Base-by-base conservation (phyloP, 441 rosid genomes). In the Jatropha podagrica region DNA sequence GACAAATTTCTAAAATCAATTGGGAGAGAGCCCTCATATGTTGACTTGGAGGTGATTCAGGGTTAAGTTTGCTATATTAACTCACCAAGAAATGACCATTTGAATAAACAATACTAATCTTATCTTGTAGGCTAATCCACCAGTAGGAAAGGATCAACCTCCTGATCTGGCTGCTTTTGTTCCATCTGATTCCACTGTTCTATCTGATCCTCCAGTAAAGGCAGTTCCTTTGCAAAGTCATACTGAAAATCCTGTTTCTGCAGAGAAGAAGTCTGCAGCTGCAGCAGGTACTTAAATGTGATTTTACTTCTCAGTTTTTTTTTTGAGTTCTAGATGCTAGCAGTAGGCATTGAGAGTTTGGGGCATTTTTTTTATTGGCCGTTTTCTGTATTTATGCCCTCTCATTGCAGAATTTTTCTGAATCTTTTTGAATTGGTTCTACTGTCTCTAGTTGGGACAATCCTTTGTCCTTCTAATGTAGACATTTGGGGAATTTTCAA, bases 61-160 rank as follows among this genome's bases (percentile, higher is more conserved):
- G n/a, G 23, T 54, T 54, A 4, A 5, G 58, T n/a, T 15, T 17
- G 7, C 54, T 78, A 26, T 55, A 18, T 58, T 20, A 38, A 68
- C 69, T 77, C 65, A 58, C 73, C 73, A 54, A 41, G 65, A 48
- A 59, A 40, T n/a, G 32, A 73, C 60, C 69, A 26, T 70, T 69
- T 68, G 5, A 71, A 75, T 7, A 37, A 46, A 48, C 40, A 58
- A 65, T 9, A 26, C 51, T 27, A 42, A 18, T 18, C 13, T 27
- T 26, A 80, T 20, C 68, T 71, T 76, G 80, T 77, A 93, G 97
- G 96, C 87, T 72, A 91, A 83, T 78, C 97, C 91, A 11, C 59
- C 81, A 40, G 95, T 93, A 46, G 97, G 97, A 69, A 95, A 93
- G 84, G 97, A 95, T 82, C 96, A 90, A 76, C 93, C 97, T 78